Base-by-base conservation (phyloP, 108 stramenopile genomes). In the Craspedostauros australis region DNA sequence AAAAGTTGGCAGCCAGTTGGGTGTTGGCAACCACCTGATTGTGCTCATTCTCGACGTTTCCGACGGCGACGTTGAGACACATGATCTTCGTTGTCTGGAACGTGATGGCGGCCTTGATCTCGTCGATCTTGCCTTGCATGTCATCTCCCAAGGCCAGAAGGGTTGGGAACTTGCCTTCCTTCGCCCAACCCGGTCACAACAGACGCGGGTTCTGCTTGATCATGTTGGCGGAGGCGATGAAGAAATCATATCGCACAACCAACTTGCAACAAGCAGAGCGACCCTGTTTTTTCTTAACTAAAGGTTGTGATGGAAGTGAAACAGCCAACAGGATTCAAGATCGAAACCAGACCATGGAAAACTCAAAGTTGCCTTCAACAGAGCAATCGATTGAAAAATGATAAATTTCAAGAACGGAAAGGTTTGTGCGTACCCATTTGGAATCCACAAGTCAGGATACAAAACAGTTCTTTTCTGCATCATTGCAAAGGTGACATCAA, bases 61-160 rank as follows among this genome's bases (percentile, higher is more conserved):
- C 96, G 42, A 98, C 91, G 53, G 94, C 88, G 48, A 95, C 93
- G 65, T 85, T 92, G 24, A 98, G 76, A 84, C 94, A 95, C 91
- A 95, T 91, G 28, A 96, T 95, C 79, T 97, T 97, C 94, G 95
- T 97, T 95, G 96, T 96, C 91, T 98, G 96, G 82, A 96, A 98
- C 88, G 96, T 98, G 84, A 96, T 93, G 59, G 94, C 95, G 46
- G 88, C 73, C 68, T 91, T 91, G 58, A 93, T 73, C 74, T 91
- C 93, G 56, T 98, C 94, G 44, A 95, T 86, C 91, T 96, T 98
- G 69, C 87, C 90, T 75, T 91, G 81, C 72, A 96, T 86, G 62
- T 93, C 82, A 53, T 96, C 95, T 14, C 75, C 68, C 53, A 64
- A 43, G 29, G 87, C 64, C 45, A 96, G 72, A 54, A 94, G 82